Evolutionary conservation across 2,329 filamentous ascomycete genomes (phyloP), one percentile per base, ranked within the genome.

Genomic region (Fusarium oligoseptatum): DNA sequence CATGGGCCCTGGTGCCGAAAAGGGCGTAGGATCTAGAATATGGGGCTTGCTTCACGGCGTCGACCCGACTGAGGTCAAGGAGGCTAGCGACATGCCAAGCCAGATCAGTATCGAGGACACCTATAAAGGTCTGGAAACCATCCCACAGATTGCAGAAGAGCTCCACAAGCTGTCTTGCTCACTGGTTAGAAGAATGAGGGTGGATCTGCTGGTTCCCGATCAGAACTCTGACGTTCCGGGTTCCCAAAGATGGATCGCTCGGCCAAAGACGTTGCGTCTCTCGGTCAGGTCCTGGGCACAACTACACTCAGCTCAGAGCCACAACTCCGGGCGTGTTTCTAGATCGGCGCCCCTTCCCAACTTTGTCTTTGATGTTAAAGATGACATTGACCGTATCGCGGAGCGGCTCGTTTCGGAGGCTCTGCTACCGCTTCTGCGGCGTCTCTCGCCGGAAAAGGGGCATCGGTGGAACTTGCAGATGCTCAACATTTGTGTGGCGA

Each of bases 101-200:
- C 95, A 98, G 82, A 97, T 98, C 80, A 97, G 94, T 81, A 97
- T 98, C 73, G 96, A 98, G 80, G 95, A 98, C 83, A 97, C 95
- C 17, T 98, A 97, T 56, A 88, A 90, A 27, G 90, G 91, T 17
- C 85, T 98, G 1, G 89, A 93, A 75, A 91, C 87, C 0, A 80
- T 92, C 61, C 82, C 89, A 1, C 88, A 92, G 68, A 90, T 97
- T 34, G 84, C 86, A 48, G 90, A 89, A 72, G 92, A 97, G 82
- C 85, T 98, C 45, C 83, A 85, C n/a, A 87, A 89, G 69, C 85
- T 98, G 3, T 88, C 93, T 0, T 86, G 85, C 14, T 95, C 93
- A 74, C 85, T 98, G 11, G 82, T 98, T 14, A 89, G 90, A 36
- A 89, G 95, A 36, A 95, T 98, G 93, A 91, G 92, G 50, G 84